Evolutionary conservation across 2,329 filamentous ascomycete genomes (phyloP).

Genomic region (Pseudogymnoascus pannorum): DNA sequence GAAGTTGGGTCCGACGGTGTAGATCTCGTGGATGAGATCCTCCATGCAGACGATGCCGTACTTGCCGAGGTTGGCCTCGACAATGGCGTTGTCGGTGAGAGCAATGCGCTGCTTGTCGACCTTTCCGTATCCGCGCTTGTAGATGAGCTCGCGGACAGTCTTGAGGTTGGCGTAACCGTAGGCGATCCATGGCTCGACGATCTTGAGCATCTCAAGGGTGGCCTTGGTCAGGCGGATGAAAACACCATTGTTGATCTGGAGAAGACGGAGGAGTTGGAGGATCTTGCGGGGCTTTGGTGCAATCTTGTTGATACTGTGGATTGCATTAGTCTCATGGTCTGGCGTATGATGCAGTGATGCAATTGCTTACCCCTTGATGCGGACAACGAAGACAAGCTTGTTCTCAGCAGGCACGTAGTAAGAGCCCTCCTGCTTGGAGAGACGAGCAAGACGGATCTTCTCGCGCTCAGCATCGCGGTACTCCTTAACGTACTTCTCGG

Average conservation of each 20-base stretch:
- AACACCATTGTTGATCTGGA: constrained; percentile 99
- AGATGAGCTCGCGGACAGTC: constrained; percentile 97
- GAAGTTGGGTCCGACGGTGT: constrained; percentile 98
- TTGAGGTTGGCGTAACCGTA: constrained; percentile 99
- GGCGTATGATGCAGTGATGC: not conserved
- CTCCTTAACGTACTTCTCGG: constrained; percentile 99
- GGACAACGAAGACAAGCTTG: constrained; percentile 95
- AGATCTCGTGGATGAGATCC: constrained; percentile 99
- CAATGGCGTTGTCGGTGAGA: constrained; percentile 94
- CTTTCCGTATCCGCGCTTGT: constrained; percentile 99
- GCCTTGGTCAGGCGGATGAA: constrained; percentile 98
- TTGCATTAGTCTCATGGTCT: constrained; percentile 12
- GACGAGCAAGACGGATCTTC: constrained; percentile 87
- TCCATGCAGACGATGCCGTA: constrained; percentile 99
- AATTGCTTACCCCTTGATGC: constrained; percentile 81
- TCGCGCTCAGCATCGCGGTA: constrained; percentile 98
- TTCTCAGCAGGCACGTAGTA: constrained; percentile 93
- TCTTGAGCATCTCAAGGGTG: constrained; percentile 92
- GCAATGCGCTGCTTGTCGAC: constrained; percentile 95
- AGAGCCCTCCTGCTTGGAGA: constrained; percentile 84
- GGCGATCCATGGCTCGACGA: constrained; percentile 97
- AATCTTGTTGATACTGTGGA: constrained; percentile 98
- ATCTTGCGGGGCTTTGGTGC: constrained; percentile 99
- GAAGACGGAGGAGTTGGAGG: constrained; percentile 95
- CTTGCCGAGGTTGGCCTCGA: constrained; percentile 94